phyloP scores from a whole-genome alignment of 2,329 filamentous ascomycete genomes.

The Claviceps sp. region DNA sequence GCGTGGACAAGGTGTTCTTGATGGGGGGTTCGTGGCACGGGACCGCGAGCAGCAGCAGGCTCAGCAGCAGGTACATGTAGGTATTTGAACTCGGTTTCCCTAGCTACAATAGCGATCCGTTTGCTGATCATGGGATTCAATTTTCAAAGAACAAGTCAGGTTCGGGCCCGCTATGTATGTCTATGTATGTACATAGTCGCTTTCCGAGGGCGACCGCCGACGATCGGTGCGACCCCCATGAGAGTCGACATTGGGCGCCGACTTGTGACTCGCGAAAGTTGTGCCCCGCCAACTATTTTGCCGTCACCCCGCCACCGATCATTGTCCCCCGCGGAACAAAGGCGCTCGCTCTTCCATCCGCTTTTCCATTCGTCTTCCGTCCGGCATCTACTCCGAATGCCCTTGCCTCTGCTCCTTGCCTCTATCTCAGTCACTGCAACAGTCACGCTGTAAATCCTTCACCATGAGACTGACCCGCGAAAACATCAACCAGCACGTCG shows the following conservation, averaged over 20 bases:
- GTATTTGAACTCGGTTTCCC: no score
- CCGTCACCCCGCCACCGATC: conserved; percentile 3
- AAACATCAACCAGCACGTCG: conserved; percentile 87
- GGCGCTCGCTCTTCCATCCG: not conserved
- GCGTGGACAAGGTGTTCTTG: no score
- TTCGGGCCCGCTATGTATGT: no score
- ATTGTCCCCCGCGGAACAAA: not conserved
- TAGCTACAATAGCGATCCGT: no score
- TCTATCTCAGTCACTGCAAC: conserved; percentile 10
- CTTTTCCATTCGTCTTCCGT: no score
- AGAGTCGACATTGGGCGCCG: conserved; percentile 2
- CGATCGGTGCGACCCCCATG: not conserved
- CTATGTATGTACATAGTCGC: not conserved
- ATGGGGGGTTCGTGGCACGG: no score
- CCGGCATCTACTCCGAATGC: not conserved
- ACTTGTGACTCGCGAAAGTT: not conserved
- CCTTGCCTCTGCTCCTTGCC: not conserved
- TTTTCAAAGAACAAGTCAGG: no score
- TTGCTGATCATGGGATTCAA: no score
- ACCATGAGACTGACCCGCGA: conserved; percentile 50
- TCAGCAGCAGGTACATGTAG: no score
- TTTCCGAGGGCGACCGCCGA: not conserved
- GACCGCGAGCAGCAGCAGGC: no score
- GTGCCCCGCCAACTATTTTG: conserved; percentile 6
- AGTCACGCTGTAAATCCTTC: conserved; percentile 13